These are phyloP conservation scores for Phytophthora pini DNA, from an alignment of 352 stramenopile genomes.

Conservation along the genomic window DNA sequence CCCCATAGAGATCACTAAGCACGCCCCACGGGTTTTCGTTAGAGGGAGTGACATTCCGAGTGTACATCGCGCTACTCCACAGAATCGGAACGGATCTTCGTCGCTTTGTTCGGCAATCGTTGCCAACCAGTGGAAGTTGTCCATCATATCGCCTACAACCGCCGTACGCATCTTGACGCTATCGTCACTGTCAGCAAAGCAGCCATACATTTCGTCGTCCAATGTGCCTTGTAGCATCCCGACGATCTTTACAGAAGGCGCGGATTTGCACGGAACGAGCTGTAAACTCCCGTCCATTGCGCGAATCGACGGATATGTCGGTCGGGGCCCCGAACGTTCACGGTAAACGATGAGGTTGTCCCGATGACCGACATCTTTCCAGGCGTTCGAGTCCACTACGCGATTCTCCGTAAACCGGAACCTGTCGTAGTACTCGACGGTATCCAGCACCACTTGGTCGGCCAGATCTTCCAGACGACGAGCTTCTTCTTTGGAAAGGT, in stretches of 20 bases:
- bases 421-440: slow-evolving; percentile 48
- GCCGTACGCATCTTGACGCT: slow-evolving; percentile 36
- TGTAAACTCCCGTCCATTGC: slow-evolving; percentile 33
- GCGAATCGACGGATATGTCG: slow-evolving; percentile 44
- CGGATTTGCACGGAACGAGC: slow-evolving; percentile 36
- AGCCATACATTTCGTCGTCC: slow-evolving; percentile 63
- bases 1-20: slow-evolving; percentile 48
- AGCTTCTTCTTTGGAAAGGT: slow-evolving; percentile 30
- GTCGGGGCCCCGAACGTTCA: slow-evolving; percentile 31
- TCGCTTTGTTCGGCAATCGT: slow-evolving; percentile 47
- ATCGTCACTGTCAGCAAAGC: slow-evolving; percentile 54
- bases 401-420: slow-evolving; percentile 43
- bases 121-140: slow-evolving; percentile 50
- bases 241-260: slow-evolving; percentile 41
- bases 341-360: slow-evolving; percentile 60
- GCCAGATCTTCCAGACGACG: slow-evolving; percentile 35
- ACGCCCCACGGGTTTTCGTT: slow-evolving; percentile 48
- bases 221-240: slow-evolving; percentile 46
- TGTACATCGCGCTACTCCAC: slow-evolving; percentile 52
- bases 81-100: slow-evolving; percentile 63
- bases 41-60: slow-evolving; percentile 38
- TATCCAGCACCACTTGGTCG: slow-evolving; percentile 45
- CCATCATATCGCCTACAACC: slow-evolving; percentile 39
- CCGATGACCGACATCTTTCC: slow-evolving; percentile 52
- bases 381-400: slow-evolving; percentile 41